Evolutionary conservation across 768 basidiomycete genomes (phyloP), one percentile per base, ranked within the genome.

Genomic region (Boletus edulis): DNA sequence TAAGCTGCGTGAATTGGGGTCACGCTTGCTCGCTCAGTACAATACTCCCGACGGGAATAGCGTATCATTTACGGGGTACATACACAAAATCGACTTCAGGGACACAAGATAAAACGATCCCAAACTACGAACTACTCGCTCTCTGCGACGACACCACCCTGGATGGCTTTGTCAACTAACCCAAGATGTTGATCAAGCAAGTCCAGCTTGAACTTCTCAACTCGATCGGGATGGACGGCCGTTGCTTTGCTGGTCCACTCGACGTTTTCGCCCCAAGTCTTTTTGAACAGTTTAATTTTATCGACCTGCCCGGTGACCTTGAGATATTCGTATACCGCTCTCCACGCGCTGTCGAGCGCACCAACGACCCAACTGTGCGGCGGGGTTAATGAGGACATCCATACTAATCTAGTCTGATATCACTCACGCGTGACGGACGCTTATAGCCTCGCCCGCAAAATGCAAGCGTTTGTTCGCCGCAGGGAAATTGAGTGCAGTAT

Each of bases 271-370:
- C 73, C 72, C 72, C 72, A 75, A 4, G 60, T 42, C 1, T 37
- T 11, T 52, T 62, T 58, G 62, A 74, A 73, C 20, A 51, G 24
- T 1, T 37, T 5, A 0, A 57, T 45, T 49, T 60, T 48, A 1
- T 57, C 22, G 15, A 13, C 1, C 27, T 67, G 62, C 10, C 37
- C 13, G 44, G 58, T 54, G 34, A 60, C 12, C 41, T 55, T 53
- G 34, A 67, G 57, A 22, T 67, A 65, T 32, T 69, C 57, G 31
- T 66, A 53, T 9, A 76, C 73, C 0, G 72, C 69, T 8, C 65
- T 62, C 71, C 71, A 73, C 4, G 69, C 67, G 20, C 73, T 73
- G 45, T 76, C 72, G 9, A 78, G 65, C 54, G 46, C 77, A 15
- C 77, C 73, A 4, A 67, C 73, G 3, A 75, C 68, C 75, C 77